A percentile compares a stretch with the other conserved stretches of the same genome.
These are phyloP conservation scores for Microsporum ferrugineum DNA, from an alignment of 2,329 filamentous ascomycete species.

Conservation along the genomic window DNA sequence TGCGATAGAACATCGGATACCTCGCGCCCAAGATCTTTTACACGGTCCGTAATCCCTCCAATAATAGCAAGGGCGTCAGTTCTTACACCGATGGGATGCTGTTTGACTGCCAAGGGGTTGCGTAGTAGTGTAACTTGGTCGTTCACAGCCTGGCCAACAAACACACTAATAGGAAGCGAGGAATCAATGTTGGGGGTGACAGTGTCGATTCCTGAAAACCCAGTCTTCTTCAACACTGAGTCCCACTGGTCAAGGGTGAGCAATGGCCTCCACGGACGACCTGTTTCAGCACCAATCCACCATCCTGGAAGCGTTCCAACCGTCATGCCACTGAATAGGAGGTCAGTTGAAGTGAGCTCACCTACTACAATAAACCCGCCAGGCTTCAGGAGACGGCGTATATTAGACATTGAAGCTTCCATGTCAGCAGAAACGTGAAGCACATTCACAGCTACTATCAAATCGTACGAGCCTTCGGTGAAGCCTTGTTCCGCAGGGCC, in stretches of 20 bases:
- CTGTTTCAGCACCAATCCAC: slow-evolving; percentile 15
- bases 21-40: not conserved
- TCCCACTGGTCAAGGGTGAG: slow-evolving; percentile 8
- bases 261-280: slow-evolving; percentile 2
- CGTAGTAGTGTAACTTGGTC: not conserved
- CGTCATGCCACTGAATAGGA: slow-evolving; percentile 19
- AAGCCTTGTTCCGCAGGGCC: slow-evolving; percentile 13
- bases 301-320: slow-evolving; percentile 25
- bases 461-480: slow-evolving; percentile 24
- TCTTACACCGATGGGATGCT: not conserved
- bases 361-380: slow-evolving; percentile 38
- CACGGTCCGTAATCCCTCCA: not conserved
- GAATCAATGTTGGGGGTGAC: slow-evolving; percentile 3
- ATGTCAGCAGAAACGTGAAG: slow-evolving; percentile 28
- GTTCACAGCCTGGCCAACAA: slow-evolving; percentile 2
- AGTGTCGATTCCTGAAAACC: slow-evolving; percentile 11
- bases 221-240: slow-evolving; percentile 6
- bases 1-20: not conserved
- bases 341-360: slow-evolving; percentile 26
- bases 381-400: slow-evolving; percentile 32
- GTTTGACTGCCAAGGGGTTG: not conserved
- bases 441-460: slow-evolving; percentile 32
- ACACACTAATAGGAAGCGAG: not conserved
- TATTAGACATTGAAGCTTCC: slow-evolving; percentile 24
- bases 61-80: not conserved